Evolutionary conservation across 2,329 filamentous ascomycete species (phyloP).

Genomic region (Grosmannia clavigera): DNA sequence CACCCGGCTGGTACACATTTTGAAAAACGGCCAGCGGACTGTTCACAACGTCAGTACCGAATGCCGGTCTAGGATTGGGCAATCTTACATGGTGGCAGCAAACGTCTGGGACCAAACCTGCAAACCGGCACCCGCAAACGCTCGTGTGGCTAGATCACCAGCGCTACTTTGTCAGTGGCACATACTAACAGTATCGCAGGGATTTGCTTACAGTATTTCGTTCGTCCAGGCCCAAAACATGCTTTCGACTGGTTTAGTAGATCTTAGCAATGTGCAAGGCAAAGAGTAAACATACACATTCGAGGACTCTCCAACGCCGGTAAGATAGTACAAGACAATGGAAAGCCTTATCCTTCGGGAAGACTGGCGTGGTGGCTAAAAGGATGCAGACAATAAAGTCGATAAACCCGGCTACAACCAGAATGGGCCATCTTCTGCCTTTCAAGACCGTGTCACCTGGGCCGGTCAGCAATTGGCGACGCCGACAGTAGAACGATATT

Average conservation of each 20-base stretch:
- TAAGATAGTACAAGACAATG: conserved; percentile 10
- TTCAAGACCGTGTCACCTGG: conserved; percentile 1
- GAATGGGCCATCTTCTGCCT: conserved; percentile 7
- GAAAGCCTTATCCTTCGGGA: conserved; percentile 3
- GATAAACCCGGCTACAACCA: background rate
- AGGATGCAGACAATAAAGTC: conserved; percentile 3
- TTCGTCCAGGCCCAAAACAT: conserved; percentile 11
- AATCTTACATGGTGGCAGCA: conserved; percentile 4
- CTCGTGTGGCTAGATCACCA: conserved; percentile 6
- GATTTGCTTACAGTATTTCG: conserved; percentile 3
- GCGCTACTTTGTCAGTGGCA: background rate
- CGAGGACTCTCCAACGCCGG: background rate
- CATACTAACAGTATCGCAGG: background rate
- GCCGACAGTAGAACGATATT: background rate
- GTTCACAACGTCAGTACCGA: background rate
- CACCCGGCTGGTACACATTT: conserved; percentile 8
- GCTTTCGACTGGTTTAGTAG: background rate
- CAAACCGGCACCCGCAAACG: conserved; percentile 6
- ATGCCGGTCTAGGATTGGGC: background rate
- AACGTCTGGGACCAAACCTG: conserved; percentile 7
- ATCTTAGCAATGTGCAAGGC: background rate
- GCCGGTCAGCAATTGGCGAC: background rate
- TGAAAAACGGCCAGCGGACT: conserved; percentile 7
- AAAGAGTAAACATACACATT: background rate
- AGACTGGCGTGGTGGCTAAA: conserved; percentile 7